Evolutionary conservation across 768 basidiomycete genomes (phyloP), one percentile per base, ranked within the genome.

Genomic region (Mycena venus): DNA sequence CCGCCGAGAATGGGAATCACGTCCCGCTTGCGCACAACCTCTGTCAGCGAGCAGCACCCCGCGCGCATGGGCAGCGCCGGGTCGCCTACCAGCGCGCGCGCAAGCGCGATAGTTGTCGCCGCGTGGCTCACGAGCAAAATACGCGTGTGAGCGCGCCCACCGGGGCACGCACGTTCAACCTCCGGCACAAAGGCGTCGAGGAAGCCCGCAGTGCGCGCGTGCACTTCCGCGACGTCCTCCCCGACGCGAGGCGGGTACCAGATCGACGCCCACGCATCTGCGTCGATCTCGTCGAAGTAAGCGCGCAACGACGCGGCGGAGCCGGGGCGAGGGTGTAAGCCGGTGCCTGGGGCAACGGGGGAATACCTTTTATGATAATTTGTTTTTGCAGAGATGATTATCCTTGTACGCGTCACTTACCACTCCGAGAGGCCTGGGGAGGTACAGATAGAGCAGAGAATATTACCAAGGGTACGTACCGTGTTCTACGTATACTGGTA

Each of bases 401-500:
- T 36, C 6, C 4, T 56, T 21, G n/a, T 34, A 6, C 25, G 58
- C 5, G n/a, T n/a, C n/a, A 60, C 58, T 60, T 91, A 94, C 95
- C 95, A 97, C 82, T 95, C 94, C 4, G 90, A 88, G 10, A 95
- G 80, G 12, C 93, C 93, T 94, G 59, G 56, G 55, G 56, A 58
- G 73, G 62, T 59, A 31, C 27, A 58, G 60, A 47, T 21, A 31
- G 14, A 23, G 27, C 19, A 19, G 58, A 10, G 34, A 36, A 58
- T 10, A 19, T 2, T 58, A 9, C 42, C 21, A 23, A 17, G 25
- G 36, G 36, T 77, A 65, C 83, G 62, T 73, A 91, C 95, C 96
- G 76, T 96, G 95, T 78, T 97, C 96, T 17, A 94, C 89, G 74
- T 89, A 93, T 63, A 96, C 89, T 0, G 95, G 94, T 4, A 96